Conservation (phyloP, 441 rosid species). For the Eruca vesicaria region DNA sequence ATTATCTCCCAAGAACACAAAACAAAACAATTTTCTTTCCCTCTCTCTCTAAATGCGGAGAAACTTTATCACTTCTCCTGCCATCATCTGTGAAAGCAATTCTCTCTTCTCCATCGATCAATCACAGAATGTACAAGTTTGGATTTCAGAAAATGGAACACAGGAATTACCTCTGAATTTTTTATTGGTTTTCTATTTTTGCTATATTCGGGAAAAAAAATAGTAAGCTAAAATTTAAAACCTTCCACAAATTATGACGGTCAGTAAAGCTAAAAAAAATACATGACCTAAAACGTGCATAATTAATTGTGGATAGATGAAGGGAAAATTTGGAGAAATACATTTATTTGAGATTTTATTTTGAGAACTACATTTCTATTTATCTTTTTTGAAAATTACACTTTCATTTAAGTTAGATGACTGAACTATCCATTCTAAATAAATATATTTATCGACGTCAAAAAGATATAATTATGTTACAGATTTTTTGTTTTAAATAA, state of each 20-base stretch:
- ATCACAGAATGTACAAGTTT: slow-evolving; percentile 21
- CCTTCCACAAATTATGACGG: neutral
- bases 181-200: slow-evolving; percentile 23
- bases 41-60: slow-evolving; percentile 12
- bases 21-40: neutral
- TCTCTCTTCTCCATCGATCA: slow-evolving; percentile 6
- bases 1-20: neutral
- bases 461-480: too few species aligned
- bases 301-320: neutral
- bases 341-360: too few species aligned
- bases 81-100: neutral
- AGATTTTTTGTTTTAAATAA: too few species aligned
- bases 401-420: too few species aligned
- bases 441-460: too few species aligned
- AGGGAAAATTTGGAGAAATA: too few species aligned
- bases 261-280: too few species aligned
- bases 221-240: neutral
- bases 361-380: too few species aligned
- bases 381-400: too few species aligned
- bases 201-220: neutral
- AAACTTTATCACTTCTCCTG: neutral
- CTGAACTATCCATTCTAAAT: too few species aligned
- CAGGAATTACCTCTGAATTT: neutral
- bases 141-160: slow-evolving; percentile 3
- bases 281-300: neutral